These are phyloP conservation scores for Inga oerstediana DNA, from an alignment of 306 rosid species.

Conservation along the genomic window DNA sequence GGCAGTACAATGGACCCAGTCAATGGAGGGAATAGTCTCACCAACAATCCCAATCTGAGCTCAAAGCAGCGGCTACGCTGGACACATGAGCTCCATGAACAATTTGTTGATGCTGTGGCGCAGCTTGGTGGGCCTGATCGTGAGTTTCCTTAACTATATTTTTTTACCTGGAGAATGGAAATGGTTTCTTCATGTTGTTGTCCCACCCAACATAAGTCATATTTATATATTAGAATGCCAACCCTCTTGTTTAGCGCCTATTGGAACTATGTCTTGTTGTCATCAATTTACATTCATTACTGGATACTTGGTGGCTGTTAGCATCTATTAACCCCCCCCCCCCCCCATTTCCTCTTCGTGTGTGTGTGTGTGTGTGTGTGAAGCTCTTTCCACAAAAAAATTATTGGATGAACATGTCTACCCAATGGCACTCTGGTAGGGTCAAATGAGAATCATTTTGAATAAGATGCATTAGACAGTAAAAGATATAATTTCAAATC, in stretches of 20 bases:
- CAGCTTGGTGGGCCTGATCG: conserved; percentile 99
- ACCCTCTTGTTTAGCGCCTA: background rate
- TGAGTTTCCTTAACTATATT: conserved; percentile 54
- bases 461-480: background rate
- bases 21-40: conserved; percentile 65
- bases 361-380: background rate
- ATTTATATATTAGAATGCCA: conserved; percentile 20
- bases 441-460: background rate
- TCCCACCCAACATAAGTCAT: conserved; percentile 5
- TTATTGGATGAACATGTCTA: background rate
- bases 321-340: background rate
- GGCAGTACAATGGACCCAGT: conserved; percentile 67
- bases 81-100: conserved; percentile 97
- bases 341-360: background rate
- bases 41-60: conserved; percentile 63
- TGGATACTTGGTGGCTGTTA: background rate
- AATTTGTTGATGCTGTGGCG: conserved; percentile 94
- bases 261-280: conserved; percentile 5
- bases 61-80: conserved; percentile 93
- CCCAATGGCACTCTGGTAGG: background rate
- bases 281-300: conserved; percentile 6
- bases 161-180: conserved; percentile 28
- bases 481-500: background rate
- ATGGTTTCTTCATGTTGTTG: conserved; percentile 3
- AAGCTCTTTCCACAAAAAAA: background rate